Evolutionary conservation across 2,329 filamentous ascomycete genomes (phyloP).

Genomic region (Cordyceps militaris): DNA sequence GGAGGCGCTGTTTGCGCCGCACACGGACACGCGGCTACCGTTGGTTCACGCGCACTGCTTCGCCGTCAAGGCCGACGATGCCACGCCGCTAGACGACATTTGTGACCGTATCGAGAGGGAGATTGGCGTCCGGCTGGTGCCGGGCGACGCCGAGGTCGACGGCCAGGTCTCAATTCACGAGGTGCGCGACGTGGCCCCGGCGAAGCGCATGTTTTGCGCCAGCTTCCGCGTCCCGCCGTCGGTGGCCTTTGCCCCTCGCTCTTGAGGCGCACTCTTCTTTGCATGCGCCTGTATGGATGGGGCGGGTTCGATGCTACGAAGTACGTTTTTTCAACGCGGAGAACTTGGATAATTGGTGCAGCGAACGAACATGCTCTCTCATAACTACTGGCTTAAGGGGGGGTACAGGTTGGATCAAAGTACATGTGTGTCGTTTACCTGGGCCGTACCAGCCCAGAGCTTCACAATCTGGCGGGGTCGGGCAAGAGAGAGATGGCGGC

Average conservation of each 20-base stretch:
- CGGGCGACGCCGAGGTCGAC: conserved; percentile 38
- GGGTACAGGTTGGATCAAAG: not conserved
- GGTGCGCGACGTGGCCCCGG: conserved; percentile 82
- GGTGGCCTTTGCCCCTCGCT: conserved; percentile 63
- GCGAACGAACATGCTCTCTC: too few species aligned
- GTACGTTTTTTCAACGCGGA: too few species aligned
- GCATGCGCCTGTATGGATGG: too few species aligned
- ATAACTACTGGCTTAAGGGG: too few species aligned
- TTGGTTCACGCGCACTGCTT: conserved; percentile 95
- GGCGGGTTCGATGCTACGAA: too few species aligned
- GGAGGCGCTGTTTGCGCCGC: conserved; percentile 56
- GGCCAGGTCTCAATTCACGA: conserved; percentile 53
- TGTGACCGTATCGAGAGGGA: conserved; percentile 33
- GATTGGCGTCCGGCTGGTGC: conserved; percentile 33
- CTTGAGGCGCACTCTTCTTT: not conserved
- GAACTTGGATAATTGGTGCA: too few species aligned
- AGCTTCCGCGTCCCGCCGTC: conserved; percentile 78
- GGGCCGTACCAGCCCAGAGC: not conserved
- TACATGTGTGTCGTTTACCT: not conserved
- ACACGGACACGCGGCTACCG: conserved; percentile 57
- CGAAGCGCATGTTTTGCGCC: conserved; percentile 95
- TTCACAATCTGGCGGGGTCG: not conserved
- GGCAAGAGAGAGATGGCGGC: too few species aligned
- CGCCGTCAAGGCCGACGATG: conserved; percentile 71
- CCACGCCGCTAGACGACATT: conserved; percentile 51